Evolutionary conservation across 768 basidiomycete species (phyloP).

Genomic region (Rhizopogon sp.): DNA sequence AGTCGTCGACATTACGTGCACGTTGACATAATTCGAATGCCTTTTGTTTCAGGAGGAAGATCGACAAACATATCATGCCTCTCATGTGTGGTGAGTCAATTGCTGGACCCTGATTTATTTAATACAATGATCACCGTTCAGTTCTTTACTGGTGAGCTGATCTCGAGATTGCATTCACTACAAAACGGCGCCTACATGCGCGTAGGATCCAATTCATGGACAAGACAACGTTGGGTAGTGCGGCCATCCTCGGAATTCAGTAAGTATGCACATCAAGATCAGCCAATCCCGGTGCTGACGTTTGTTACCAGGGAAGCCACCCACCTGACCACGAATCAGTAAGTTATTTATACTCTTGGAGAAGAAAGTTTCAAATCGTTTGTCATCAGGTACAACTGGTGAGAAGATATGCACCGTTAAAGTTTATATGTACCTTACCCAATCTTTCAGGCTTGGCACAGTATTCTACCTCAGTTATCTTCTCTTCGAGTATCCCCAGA

Average conservation of each 20-base stretch:
- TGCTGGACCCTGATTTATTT: background rate
- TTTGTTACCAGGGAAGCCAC: conserved; percentile 40
- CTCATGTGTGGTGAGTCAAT: conserved; percentile 54
- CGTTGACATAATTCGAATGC: background rate
- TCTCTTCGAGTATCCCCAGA: conserved; percentile 63
- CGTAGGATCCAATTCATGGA: conserved; percentile 67
- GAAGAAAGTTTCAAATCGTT: background rate
- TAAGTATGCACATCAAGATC: conserved; percentile 15
- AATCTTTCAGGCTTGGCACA: conserved; percentile 41
- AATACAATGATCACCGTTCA: conserved; percentile 10
- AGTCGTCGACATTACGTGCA: conserved; percentile 3
- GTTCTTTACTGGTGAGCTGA: conserved; percentile 43
- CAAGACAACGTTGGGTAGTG: conserved; percentile 57
- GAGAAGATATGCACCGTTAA: background rate
- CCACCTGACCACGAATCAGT: conserved; percentile 61
- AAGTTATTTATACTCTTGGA: conserved; percentile 8
- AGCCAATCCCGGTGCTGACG: background rate
- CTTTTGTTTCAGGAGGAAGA: conserved; percentile 38
- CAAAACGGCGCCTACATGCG: background rate
- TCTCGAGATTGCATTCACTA: background rate
- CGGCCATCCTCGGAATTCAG: conserved; percentile 64
- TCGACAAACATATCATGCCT: conserved; percentile 57
- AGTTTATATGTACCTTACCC: background rate
- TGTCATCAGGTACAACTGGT: background rate
- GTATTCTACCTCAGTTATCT: conserved; percentile 57